These are phyloP conservation scores for Colletotrichum coccodes DNA, from an alignment of 2,329 filamentous ascomycete species.

Conservation along the genomic window DNA sequence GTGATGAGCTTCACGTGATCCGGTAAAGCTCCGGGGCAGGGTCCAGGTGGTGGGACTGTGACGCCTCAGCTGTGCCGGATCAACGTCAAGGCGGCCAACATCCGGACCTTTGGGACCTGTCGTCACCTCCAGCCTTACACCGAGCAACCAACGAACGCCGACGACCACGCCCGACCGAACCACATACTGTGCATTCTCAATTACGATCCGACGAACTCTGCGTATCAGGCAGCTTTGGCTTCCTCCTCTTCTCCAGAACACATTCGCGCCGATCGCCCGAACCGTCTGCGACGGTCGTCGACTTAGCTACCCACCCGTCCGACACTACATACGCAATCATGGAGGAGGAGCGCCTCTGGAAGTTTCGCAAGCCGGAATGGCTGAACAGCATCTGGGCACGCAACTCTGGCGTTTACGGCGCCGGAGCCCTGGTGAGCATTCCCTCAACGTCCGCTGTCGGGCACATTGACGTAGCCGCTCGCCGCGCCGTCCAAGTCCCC, in stretches of 20 bases:
- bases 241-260: not conserved
- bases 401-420: slow-evolving; percentile 70
- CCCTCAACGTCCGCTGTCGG: not conserved
- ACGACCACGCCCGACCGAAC: slow-evolving; percentile 1
- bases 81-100: slow-evolving; percentile 31
- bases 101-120: not conserved
- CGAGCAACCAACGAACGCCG: slow-evolving; percentile 1
- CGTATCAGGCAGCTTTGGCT: not conserved
- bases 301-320: not conserved
- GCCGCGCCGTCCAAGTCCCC: no score
- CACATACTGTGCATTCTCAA: not conserved
- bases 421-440: slow-evolving; percentile 69
- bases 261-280: not conserved
- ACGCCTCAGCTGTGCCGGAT: slow-evolving; percentile 32
- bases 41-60: slow-evolving; percentile 25
- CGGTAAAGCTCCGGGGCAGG: slow-evolving; percentile 7
- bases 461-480: not conserved
- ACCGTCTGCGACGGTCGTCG: slow-evolving; percentile 17
- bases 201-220: not conserved
- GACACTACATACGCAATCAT: slow-evolving; percentile 46
- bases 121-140: slow-evolving; percentile 14
- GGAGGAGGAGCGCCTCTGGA: slow-evolving; percentile 75
- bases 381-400: slow-evolving; percentile 72
- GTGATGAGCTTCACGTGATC: no score
- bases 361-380: slow-evolving; percentile 74